These are phyloP conservation scores for Saksenaea oblongispora DNA, from an alignment of 371 early-diverging fungal species.

Conservation along the genomic window DNA sequence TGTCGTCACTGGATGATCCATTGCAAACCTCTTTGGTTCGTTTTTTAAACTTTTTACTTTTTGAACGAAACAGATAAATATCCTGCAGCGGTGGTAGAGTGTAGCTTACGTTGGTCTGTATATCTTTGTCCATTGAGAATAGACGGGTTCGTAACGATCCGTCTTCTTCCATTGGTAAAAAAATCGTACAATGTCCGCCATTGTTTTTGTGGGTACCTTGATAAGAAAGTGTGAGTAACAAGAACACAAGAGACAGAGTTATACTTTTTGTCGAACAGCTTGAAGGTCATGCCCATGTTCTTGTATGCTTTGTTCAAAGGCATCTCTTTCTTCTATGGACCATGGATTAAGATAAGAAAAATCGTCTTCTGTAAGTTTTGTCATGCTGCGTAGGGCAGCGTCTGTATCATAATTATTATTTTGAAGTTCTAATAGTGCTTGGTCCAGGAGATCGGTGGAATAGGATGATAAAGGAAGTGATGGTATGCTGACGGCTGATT, in stretches of 20 bases:
- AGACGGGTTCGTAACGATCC: conserved; percentile 65
- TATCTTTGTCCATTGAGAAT: conserved; percentile 71
- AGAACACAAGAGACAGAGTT: background rate
- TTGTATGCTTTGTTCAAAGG: conserved; percentile 71
- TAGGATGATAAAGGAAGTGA: conserved; percentile 42
- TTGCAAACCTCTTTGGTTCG: background rate
- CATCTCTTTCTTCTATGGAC: conserved; percentile 57
- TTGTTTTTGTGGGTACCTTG: conserved; percentile 56
- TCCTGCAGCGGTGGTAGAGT: background rate
- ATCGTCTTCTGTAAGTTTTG: conserved; percentile 49
- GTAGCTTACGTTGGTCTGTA: conserved; percentile 62
- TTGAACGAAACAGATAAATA: background rate
- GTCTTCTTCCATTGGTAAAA: conserved; percentile 81
- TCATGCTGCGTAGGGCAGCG: conserved; percentile 56
- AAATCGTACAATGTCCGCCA: conserved; percentile 67
- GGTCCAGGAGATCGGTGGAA: conserved; percentile 64
- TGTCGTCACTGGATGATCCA: background rate
- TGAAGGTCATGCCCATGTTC: conserved; percentile 75
- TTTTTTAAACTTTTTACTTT: conserved; percentile 51
- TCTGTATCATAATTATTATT: conserved; percentile 56
- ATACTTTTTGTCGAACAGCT: conserved; percentile 52
- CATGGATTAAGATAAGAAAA: conserved; percentile 58
- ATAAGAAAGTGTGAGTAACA: conserved; percentile 27
- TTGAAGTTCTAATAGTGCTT: conserved; percentile 62
- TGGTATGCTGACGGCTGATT: conserved; percentile 34